Base-by-base conservation (phyloP, 768 basidiomycete species). In the Melanogaster broomeanus region DNA sequence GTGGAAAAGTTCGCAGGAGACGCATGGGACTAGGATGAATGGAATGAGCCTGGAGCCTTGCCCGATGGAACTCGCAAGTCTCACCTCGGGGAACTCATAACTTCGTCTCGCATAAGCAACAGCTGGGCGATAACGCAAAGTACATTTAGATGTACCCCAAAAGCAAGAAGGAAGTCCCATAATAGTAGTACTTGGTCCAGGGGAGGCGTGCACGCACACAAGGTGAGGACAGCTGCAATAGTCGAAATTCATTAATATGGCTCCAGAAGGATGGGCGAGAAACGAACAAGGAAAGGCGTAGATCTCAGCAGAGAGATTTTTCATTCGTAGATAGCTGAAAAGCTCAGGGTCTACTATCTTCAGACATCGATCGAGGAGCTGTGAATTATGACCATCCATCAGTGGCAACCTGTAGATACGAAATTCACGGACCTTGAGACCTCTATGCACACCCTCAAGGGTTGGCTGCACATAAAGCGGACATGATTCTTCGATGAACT, bases 401-500 rank as follows among this genome's bases (percentile, higher is more conserved):
- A 54, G 15, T 21, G 53, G 15, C 21, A 13, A 7, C 21, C 22
- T 8, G 28, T 12, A n/a, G 21, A 28, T 37, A 45, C 18, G n/a
- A 30, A 40, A 43, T 8, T 65, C 76, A 53, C 62, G 25, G 21
- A 95, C 96, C 78, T 92, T 93, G 34, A 99, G 75, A 12, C 96
- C 97, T 45, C 88, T 78, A 66, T 99, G 97, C 0, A 98, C 97
- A 8, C 97, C 97, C 66, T 94, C 90, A 13, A 99, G 75, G 0
- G 94, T 98, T 2, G 95, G 95, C 60, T 95, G 91, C 8, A 98
- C 95, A 65, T 98, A 99, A n/a, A 93, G 72, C 9, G 97, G 97
- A 71, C 95, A 98, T 9, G 83, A 86, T 50, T 87, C 85, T 72
- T 98, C 96, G 59, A 98, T 97, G 66, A 99, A 99, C 61, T 88